Percentiles rank a stretch among this genome's conserved stretches.
Evolutionary conservation across 1,139 yeast genomes (phyloP).

Genomic region (Protomyces arabidopsidicola): DNA sequence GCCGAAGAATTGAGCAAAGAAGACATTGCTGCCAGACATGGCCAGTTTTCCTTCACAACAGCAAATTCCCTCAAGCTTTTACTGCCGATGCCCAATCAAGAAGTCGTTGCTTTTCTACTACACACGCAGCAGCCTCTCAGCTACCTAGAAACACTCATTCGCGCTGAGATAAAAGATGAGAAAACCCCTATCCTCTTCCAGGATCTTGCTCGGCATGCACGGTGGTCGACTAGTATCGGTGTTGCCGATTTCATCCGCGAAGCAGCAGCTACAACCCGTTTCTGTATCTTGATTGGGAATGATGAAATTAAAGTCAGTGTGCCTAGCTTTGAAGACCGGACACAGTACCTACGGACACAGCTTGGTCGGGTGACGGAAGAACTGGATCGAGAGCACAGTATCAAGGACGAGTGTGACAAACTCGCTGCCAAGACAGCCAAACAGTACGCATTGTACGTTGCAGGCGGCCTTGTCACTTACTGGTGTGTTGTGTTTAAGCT

Average conservation of each 20-base stretch:
- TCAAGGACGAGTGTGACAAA: conserved; percentile 23
- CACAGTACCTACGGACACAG: conserved; percentile 15
- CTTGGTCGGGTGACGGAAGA: conserved; percentile 14
- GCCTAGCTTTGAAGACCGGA: conserved; percentile 26
- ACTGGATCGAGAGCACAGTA: conserved; percentile 9
- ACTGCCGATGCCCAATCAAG: conserved; percentile 17
- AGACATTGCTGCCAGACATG: neutral
- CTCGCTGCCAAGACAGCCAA: conserved; percentile 17
- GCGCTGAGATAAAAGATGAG: conserved; percentile 11
- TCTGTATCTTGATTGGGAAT: conserved; percentile 4
- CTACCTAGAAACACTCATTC: conserved; percentile 16
- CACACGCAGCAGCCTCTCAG: conserved; percentile 26
- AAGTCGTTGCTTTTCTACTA: conserved; percentile 15
- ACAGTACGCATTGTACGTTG: conserved; percentile 8
- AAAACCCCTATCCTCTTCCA: conserved; percentile 1
- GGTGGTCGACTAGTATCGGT: conserved; percentile 11
- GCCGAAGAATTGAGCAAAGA: neutral
- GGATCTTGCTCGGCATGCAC: conserved; percentile 10
- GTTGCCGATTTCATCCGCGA: conserved; percentile 23
- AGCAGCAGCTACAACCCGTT: conserved; percentile 11
- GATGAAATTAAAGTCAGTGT: conserved; percentile 14
- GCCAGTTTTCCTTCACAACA: conserved; percentile 19
- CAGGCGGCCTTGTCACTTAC: conserved; percentile 16
- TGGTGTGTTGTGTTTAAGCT: conserved; percentile 18
- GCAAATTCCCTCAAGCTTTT: conserved; percentile 11